These are phyloP conservation scores for Avena sativa DNA, from an alignment of 176 grass and related monocot species.

Conservation along the genomic window DNA sequence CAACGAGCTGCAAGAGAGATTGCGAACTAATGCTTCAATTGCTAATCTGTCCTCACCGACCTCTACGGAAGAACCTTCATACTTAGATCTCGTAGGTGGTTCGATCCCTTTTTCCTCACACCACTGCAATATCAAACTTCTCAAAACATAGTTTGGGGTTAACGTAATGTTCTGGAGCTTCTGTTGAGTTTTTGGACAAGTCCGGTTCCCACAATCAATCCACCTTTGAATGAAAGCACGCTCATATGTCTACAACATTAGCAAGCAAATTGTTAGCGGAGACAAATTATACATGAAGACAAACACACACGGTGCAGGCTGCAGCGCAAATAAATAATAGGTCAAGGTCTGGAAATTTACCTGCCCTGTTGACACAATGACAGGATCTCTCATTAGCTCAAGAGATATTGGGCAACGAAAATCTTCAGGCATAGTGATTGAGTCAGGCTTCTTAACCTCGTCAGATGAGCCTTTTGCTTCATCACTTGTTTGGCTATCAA, in stretches of 20 bases:
- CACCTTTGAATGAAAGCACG: conserved; percentile 92
- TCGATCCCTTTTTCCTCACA: conserved; percentile 84
- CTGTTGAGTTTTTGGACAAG: conserved; percentile 96
- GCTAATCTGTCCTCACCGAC: conserved; percentile 64
- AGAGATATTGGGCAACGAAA: conserved; percentile 95
- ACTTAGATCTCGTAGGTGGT: conserved; percentile 70
- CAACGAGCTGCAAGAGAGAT: conserved; percentile 72
- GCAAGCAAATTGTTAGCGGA: conserved; percentile 35
- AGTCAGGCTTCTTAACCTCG: conserved; percentile 64
- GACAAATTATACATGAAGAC: conserved; percentile 34
- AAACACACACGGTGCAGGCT: background rate
- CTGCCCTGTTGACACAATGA: conserved; percentile 99
- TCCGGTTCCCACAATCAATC: conserved; percentile 89
- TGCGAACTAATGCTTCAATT: conserved; percentile 72
- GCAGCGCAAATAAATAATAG: background rate
- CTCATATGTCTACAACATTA: conserved; percentile 80
- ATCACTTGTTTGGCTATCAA: conserved; percentile 43
- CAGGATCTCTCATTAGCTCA: conserved; percentile 90
- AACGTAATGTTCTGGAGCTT: conserved; percentile 88
- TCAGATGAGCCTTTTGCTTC: conserved; percentile 39
- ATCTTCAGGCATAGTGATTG: conserved; percentile 77
- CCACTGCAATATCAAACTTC: conserved; percentile 94
- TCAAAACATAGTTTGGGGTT: conserved; percentile 89
- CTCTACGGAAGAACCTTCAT: conserved; percentile 72
- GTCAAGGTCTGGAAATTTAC: conserved; percentile 46